phyloP scores from a whole-genome alignment of 495 filamentous ascomycete species.

The Penicillium riverlandense region DNA sequence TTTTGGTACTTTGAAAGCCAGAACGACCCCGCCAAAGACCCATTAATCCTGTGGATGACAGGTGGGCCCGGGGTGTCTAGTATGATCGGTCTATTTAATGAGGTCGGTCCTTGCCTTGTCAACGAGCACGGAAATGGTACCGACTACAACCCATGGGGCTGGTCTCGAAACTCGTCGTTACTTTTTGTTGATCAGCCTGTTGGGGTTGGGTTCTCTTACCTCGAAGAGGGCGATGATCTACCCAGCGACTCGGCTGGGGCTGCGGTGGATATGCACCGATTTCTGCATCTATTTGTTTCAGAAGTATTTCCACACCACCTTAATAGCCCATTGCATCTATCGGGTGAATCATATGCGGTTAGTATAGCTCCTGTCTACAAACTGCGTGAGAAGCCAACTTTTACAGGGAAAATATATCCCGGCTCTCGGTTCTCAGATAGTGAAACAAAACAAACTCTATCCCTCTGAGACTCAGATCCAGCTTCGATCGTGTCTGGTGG shows the following conservation, averaged over 20 bases:
- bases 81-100: slow-evolving; percentile 30
- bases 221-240: slow-evolving; percentile 20
- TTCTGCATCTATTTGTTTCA: slow-evolving; percentile 33
- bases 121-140: slow-evolving; percentile 33
- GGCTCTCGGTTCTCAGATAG: slow-evolving; percentile 24
- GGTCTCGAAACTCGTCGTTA: slow-evolving; percentile 37
- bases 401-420: slow-evolving; percentile 31
- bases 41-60: slow-evolving; percentile 53
- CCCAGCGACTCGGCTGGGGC: slow-evolving; percentile 18
- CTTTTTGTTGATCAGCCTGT: slow-evolving; percentile 42
- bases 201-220: slow-evolving; percentile 37
- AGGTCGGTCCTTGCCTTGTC: slow-evolving; percentile 36
- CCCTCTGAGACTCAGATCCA: slow-evolving; percentile 19
- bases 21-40: slow-evolving; percentile 43
- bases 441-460: slow-evolving; percentile 27
- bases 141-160: slow-evolving; percentile 37
- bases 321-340: slow-evolving; percentile 21
- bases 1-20: slow-evolving; percentile 56
- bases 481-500: slow-evolving; percentile 27
- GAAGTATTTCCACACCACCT: slow-evolving; percentile 30
- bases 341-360: slow-evolving; percentile 30
- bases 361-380: not conserved
- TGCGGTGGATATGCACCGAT: slow-evolving; percentile 32
- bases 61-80: slow-evolving; percentile 38
- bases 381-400: slow-evolving; percentile 1